Evolutionary conservation across 768 basidiomycete species (phyloP), one percentile per base, ranked within the genome.

Genomic region (Russula dissimulans): DNA sequence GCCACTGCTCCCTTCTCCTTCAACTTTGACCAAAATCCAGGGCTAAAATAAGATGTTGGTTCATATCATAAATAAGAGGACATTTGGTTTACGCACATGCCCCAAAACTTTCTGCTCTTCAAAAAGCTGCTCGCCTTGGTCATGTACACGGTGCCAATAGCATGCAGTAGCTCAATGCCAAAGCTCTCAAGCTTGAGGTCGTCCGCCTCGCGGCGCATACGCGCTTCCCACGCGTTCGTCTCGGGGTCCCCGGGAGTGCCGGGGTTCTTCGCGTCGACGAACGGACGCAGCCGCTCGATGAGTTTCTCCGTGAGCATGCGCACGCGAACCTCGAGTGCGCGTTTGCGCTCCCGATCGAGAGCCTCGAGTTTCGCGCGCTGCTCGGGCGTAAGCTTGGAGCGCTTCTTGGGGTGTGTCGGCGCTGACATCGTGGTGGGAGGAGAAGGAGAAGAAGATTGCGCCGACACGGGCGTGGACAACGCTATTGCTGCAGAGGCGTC

Each of bases 111-210:
- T 73, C 83, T 85, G 15, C 89, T 88, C 74, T 97, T 97, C 77
- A 98, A 75, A 74, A 85, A 94, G 29, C 89, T 89, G 15, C 89
- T 84, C 5, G 91, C 89, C 73, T 98, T 99, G 79, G 87, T 88
- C 67, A 93, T 87, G 71, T 99, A 99, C 29, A 95, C 86, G 45
- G 81, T 85, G 2, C 93, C 91, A 64, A 97, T 95, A 12, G 92
- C 86, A 69, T 97, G 93, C 31, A 95, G 74, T 42, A 95, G 80
- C 87, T 97, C 95, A 26, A 98, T 86, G 50, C 97, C 97, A 72
- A 99, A 99, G 66, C 91, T 94, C 77, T 99, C 95, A 55, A 97
- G 74, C 76, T 97, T 97, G 67, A 99, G 70, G 74, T 99, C 97
- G 57, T 95, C 93, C 1, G 90, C 91, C 72, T 99, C 97, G 32